These are phyloP conservation scores for Neurospora terricola DNA, from an alignment of 495 filamentous ascomycete genomes.

Conservation along the genomic window DNA sequence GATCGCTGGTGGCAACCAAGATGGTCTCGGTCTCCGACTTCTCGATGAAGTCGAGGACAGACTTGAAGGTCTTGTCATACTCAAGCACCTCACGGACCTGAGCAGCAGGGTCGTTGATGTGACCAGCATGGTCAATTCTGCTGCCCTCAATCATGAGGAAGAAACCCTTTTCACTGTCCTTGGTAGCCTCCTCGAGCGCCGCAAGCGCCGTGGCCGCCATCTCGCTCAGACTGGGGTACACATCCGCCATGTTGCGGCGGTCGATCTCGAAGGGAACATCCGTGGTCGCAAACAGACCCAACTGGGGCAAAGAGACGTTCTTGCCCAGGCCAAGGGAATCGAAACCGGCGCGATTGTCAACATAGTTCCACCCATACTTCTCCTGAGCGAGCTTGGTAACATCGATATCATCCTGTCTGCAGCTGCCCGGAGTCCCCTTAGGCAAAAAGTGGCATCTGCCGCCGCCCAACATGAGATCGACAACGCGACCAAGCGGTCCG, in stretches of 20 bases:
- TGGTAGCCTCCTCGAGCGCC: slow-evolving; percentile 72
- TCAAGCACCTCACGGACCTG: slow-evolving; percentile 91
- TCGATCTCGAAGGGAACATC: slow-evolving; percentile 94
- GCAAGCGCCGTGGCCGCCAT: slow-evolving; percentile 78
- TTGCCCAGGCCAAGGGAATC: slow-evolving; percentile 63
- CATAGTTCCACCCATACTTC: slow-evolving; percentile 69
- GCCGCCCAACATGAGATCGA: slow-evolving; percentile 88
- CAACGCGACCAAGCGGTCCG: slow-evolving; percentile 71
- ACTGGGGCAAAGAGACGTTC: slow-evolving; percentile 64
- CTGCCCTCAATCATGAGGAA: slow-evolving; percentile 98
- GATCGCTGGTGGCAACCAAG: slow-evolving; percentile 82
- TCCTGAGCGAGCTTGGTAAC: slow-evolving; percentile 56
- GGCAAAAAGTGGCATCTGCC: slow-evolving; percentile 89
- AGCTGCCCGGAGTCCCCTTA: slow-evolving; percentile 65
- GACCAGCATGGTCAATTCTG: slow-evolving; percentile 91
- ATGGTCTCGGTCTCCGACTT: slow-evolving; percentile 62
- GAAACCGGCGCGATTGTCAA: slow-evolving; percentile 62
- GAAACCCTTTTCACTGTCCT: slow-evolving; percentile 82
- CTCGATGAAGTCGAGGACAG: slow-evolving; percentile 76
- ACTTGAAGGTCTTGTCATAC: slow-evolving; percentile 77
- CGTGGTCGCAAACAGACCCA: slow-evolving; percentile 73
- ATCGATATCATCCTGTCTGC: slow-evolving; percentile 63
- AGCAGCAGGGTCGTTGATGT: slow-evolving; percentile 88
- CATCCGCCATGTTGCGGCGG: slow-evolving; percentile 60
- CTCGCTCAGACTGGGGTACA: slow-evolving; percentile 83